Evolutionary conservation across 306 rosid species (phyloP).

Genomic region (Prunus salicina): DNA sequence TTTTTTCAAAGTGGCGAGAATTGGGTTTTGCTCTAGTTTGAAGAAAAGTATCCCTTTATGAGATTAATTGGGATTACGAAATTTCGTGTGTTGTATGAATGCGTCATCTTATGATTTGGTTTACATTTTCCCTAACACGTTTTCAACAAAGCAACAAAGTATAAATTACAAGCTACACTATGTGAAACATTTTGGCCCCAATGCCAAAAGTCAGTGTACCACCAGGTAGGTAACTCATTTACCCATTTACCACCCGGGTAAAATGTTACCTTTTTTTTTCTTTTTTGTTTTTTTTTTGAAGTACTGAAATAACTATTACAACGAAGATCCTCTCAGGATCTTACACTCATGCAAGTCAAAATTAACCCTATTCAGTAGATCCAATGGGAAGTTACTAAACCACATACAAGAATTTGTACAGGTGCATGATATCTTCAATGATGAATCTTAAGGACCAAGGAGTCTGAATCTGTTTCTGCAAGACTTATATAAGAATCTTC

Average conservation of each 20-base stretch:
- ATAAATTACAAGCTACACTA: conserved; percentile 26
- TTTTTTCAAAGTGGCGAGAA: conserved; percentile 27
- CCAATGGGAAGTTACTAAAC: no score
- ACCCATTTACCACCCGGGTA: background rate
- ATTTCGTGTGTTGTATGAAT: conserved; percentile 23
- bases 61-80: conserved; percentile 32
- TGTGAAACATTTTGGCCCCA: conserved; percentile 46
- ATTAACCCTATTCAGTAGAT: no score
- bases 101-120: conserved; percentile 65
- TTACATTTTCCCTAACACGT: conserved; percentile 53
- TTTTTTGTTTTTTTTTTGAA: background rate
- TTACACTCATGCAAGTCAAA: no score
- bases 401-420: no score
- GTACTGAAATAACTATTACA: no score
- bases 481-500: no score
- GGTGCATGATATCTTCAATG: no score
- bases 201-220: background rate
- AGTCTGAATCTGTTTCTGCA: no score
- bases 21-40: conserved; percentile 45
- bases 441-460: no score
- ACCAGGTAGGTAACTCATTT: background rate
- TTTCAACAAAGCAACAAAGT: conserved; percentile 66
- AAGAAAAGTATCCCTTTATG: conserved; percentile 71
- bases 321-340: no score
- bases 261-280: background rate